Base-by-base conservation (phyloP, 352 stramenopile species). In the Phytophthora syringae region DNA sequence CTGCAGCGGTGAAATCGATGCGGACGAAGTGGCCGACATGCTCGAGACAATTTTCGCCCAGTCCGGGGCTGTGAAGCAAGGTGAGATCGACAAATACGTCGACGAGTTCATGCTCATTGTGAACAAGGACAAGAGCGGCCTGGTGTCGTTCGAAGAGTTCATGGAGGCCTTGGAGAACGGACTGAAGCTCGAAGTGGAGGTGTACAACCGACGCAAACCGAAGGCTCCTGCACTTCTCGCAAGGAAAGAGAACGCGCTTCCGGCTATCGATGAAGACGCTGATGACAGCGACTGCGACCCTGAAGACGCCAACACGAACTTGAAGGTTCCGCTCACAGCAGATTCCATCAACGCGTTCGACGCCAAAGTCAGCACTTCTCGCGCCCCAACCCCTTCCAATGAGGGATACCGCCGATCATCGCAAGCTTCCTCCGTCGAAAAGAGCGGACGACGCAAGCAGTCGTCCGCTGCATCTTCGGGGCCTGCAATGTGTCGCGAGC, bases 141-240 rank as follows among this genome's bases (percentile, higher is more conserved):
- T 79, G 57, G 84, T 93, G 0, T 91, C 82, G 21, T 91, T 93
- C n/a, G 84, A 93, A 7, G 84, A 93, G 65, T 93, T 93, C 44
- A 90, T 90, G 66, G 74, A 88, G 21, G 84, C 84, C 12, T 62
- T 93, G 0, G 80, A 93, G 53, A 84, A 86, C 52, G 84, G 84
- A 0, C 62, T 93, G 3, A 89, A 93, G 55, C 71, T 93, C 3
- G 77, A 93, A 28, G 84, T 93, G 0, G 79, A 93, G 50, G 82
- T 93, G 47, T 92, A 87, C 60, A 75, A 79, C n/a, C 76, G 72
- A 22, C 67, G 68, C 1, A 76, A 76, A 58, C 68, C 68, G 2
- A 79, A 73, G 37, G 71, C 71, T n/a, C 37, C 57, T 3, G 64
- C 59, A 11, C 52, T 70, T 1, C 21, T 72, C 45, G 34, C 56